phyloP scores from a whole-genome alignment of 805 yeast genomes.

The Myxozyma monticola region DNA sequence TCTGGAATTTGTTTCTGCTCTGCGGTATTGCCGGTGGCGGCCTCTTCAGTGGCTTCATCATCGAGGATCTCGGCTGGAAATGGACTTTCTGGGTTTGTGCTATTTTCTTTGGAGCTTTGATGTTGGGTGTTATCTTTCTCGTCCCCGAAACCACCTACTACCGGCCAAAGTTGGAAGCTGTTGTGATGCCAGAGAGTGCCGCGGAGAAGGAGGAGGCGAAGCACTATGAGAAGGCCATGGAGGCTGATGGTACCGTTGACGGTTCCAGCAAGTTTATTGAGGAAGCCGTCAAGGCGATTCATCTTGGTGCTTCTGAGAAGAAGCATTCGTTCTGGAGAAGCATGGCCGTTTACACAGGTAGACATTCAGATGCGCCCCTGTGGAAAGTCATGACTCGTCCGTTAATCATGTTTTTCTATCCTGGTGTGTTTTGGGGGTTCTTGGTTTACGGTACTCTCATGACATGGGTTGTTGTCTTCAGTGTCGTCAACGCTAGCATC shows the following conservation, averaged over 20 bases:
- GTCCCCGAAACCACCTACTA: conserved; percentile 70
- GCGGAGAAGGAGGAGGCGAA: too few relatives aligned
- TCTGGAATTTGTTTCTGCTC: conserved; percentile 57
- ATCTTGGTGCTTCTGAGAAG: conserved; percentile 10
- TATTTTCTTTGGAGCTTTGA: conserved; percentile 51
- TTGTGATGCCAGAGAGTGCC: not conserved
- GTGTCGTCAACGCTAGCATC: conserved; percentile 56
- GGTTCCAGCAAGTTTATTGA: not conserved
- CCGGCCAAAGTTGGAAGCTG: conserved; percentile 41
- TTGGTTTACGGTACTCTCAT: conserved; percentile 52
- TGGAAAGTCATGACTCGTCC: conserved; percentile 60
- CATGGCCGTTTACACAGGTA: conserved; percentile 51
- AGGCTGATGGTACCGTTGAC: not conserved
- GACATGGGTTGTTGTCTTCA: conserved; percentile 63
- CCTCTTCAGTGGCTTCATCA: conserved; percentile 54
- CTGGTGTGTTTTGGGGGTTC: conserved; percentile 54
- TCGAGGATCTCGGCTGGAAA: conserved; percentile 51
- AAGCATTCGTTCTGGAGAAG: conserved; percentile 38
- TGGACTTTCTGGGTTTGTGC: conserved; percentile 64
- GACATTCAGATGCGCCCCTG: conserved; percentile 47
- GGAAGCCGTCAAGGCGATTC: not conserved
- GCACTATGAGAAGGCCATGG: not conserved
- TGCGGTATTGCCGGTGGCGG: conserved; percentile 60
- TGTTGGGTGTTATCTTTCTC: conserved; percentile 50
- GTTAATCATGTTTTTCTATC: conserved; percentile 50